Conservation (phyloP, 768 basidiomycete species). For the Sporobolomyces roseus region DNA sequence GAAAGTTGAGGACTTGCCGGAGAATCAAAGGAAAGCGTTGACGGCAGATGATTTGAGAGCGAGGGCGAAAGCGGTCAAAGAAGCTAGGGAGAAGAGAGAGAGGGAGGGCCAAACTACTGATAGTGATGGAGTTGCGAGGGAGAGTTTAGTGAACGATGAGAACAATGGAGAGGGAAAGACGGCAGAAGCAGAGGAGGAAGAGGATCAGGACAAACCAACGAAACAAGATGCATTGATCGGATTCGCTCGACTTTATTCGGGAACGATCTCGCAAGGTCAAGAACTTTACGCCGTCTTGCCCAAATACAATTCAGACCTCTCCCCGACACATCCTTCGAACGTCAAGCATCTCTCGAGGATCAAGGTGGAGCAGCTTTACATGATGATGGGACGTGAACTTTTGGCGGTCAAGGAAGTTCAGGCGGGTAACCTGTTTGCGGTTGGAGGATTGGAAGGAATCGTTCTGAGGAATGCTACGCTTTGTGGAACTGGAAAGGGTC, state of each 20-base stretch:
- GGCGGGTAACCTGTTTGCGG: conserved; percentile 92
- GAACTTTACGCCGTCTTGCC: conserved; percentile 73
- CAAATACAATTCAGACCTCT: conserved; percentile 68
- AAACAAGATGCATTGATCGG: conserved; percentile 71
- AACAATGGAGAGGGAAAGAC: background rate
- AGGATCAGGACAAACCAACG: conserved; percentile 8
- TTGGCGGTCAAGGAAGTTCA: conserved; percentile 72
- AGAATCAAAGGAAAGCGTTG: conserved; percentile 69
- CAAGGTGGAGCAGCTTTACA: conserved; percentile 72
- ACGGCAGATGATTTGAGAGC: conserved; percentile 78
- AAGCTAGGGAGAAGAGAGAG: conserved; percentile 48
- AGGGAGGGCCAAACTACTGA: conserved; percentile 29
- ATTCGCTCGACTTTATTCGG: conserved; percentile 90
- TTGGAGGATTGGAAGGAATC: conserved; percentile 80
- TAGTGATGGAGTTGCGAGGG: conserved; percentile 13
- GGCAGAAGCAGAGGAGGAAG: conserved; percentile 21
- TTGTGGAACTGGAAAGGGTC: conserved; percentile 53
- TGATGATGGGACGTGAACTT: conserved; percentile 98
- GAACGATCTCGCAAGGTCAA: conserved; percentile 65
- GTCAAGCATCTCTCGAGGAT: conserved; percentile 59
- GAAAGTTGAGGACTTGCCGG: conserved; percentile 70
- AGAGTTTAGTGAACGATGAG: conserved; percentile 27
- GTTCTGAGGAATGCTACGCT: conserved; percentile 88
- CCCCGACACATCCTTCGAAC: conserved; percentile 66
- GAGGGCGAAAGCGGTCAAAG: conserved; percentile 51